These are phyloP conservation scores for Rubia peregrina DNA, from an alignment of 305 asterid genomes.

Conservation along the genomic window DNA sequence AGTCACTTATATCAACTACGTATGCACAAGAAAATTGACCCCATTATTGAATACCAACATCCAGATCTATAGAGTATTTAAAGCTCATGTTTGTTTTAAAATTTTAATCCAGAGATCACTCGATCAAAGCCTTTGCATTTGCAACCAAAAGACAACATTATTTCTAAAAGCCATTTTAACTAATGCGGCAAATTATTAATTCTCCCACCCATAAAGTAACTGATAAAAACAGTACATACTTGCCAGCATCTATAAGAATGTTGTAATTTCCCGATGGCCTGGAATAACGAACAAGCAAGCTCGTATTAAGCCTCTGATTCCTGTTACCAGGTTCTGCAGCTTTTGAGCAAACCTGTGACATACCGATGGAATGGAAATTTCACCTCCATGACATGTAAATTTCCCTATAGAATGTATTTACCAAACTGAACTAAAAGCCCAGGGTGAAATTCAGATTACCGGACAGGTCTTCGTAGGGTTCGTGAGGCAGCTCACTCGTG, in stretches of 20 bases:
- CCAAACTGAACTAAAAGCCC: neutral
- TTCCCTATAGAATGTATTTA: neutral
- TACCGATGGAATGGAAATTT: slow-evolving; percentile 6
- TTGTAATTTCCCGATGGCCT: slow-evolving; percentile 54
- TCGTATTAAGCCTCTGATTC: slow-evolving; percentile 85
- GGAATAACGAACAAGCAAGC: slow-evolving; percentile 67
- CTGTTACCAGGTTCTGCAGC: slow-evolving; percentile 72
- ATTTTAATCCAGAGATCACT: neutral
- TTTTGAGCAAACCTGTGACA: slow-evolving; percentile 69
- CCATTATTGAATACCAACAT: neutral
- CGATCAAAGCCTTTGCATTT: neutral
- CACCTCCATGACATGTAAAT: neutral
- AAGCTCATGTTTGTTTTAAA: neutral
- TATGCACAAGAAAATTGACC: neutral
- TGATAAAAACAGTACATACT: slow-evolving; percentile 41
- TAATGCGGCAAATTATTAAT: neutral
- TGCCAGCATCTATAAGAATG: slow-evolving; percentile 95
- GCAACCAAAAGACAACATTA: neutral
- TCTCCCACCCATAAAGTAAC: neutral
- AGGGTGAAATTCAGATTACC: slow-evolving; percentile 31
- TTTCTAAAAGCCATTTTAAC: neutral
- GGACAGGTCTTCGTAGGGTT: slow-evolving; percentile 60
- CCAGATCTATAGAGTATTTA: neutral
- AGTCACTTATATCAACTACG: neutral
- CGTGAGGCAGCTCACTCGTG: slow-evolving; percentile 98